phyloP scores from a whole-genome alignment of 805 yeast species.

The Barnettozyma pratensis region DNA sequence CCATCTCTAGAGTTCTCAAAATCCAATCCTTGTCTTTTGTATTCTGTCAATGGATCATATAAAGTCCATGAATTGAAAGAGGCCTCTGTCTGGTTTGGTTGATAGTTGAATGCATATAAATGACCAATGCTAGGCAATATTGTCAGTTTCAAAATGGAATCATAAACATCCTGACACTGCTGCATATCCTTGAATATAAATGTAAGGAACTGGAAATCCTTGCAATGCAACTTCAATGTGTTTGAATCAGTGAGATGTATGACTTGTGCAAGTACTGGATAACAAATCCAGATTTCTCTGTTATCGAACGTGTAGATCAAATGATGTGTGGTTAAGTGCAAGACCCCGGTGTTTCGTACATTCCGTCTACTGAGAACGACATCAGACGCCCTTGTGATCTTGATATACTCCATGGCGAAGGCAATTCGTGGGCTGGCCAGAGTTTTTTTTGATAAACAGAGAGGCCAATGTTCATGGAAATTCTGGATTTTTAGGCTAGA shows the following conservation, averaged over 20 bases:
- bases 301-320: conserved; percentile 48
- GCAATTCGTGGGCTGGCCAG: neutral
- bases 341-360: conserved; percentile 45
- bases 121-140: conserved; percentile 45
- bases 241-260: conserved; percentile 32
- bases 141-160: conserved; percentile 63
- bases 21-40: conserved; percentile 60
- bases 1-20: conserved; percentile 23
- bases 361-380: conserved; percentile 59
- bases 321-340: conserved; percentile 74
- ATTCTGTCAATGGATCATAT: conserved; percentile 61
- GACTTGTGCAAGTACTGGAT: conserved; percentile 66
- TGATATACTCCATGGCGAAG: conserved; percentile 20
- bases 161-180: conserved; percentile 66
- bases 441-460: too few species aligned
- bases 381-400: conserved; percentile 35
- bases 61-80: conserved; percentile 67
- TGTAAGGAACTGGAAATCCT: conserved; percentile 79
- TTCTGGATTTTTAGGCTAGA: too few species aligned
- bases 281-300: conserved; percentile 86
- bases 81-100: conserved; percentile 67
- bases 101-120: conserved; percentile 79
- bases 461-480: too few species aligned
- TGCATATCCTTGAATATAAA: conserved; percentile 61
- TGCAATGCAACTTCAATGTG: conserved; percentile 66